These are phyloP conservation scores for Gremmenia infestans DNA, from an alignment of 2,329 filamentous ascomycete genomes.

Conservation along the genomic window DNA sequence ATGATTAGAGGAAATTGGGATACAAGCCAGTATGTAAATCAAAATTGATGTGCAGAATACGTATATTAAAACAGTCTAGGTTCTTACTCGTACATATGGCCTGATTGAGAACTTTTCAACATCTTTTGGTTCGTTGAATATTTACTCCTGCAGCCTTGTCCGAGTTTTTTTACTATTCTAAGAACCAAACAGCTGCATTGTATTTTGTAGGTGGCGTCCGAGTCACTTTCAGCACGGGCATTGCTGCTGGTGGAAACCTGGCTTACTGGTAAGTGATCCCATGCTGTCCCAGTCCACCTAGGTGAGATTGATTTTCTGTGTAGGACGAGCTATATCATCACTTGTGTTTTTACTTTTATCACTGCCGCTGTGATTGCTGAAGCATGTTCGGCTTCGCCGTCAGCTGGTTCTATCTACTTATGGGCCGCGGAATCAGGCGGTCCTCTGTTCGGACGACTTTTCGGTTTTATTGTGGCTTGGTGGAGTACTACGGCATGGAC, in stretches of 20 bases:
- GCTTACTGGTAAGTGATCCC: conserved; percentile 48
- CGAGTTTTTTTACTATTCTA: too few relatives aligned
- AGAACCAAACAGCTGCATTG: conserved; percentile 43
- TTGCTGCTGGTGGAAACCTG: conserved; percentile 54
- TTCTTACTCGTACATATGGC: conserved; percentile 49
- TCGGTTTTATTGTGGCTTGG: conserved; percentile 50
- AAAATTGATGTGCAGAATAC: too few relatives aligned
- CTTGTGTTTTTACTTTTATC: conserved; percentile 56
- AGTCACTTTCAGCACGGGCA: conserved; percentile 57
- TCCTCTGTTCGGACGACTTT: conserved; percentile 34
- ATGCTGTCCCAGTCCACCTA: conserved; percentile 8
- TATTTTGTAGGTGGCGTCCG: conserved; percentile 58
- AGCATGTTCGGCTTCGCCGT: conserved; percentile 44
- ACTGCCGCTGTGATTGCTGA: conserved; percentile 56
- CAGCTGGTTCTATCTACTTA: conserved; percentile 38
- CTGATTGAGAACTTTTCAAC: conserved; percentile 55
- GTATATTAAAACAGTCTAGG: background rate
- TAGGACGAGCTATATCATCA: conserved; percentile 56
- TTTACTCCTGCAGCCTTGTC: background rate
- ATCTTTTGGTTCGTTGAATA: conserved; percentile 44
- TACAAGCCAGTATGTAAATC: too few relatives aligned
- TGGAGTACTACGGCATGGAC: conserved; percentile 61
- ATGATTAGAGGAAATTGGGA: too few relatives aligned
- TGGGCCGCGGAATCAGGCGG: conserved; percentile 46
- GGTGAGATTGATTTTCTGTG: background rate